These are phyloP conservation scores for Diaporthe citri DNA, from an alignment of 2,329 filamentous ascomycete species.

Conservation along the genomic window DNA sequence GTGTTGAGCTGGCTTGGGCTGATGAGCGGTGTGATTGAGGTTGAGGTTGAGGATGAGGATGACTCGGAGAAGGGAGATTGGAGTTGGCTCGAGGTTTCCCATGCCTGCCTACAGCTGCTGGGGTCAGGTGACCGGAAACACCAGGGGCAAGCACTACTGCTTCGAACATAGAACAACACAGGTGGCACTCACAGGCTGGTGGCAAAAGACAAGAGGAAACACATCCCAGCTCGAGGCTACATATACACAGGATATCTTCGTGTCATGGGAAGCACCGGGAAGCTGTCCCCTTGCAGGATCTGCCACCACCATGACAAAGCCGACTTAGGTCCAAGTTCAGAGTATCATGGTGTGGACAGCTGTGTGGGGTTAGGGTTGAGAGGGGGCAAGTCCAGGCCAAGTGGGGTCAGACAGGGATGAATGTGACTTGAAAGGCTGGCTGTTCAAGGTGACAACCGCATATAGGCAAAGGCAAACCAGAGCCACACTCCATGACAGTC, in stretches of 20 bases:
- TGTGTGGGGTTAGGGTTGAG: not conserved
- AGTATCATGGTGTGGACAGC: not conserved
- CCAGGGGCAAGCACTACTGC: not conserved
- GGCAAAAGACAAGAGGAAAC: not conserved
- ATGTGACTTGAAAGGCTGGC: too few species aligned
- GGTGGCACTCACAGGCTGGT: not conserved
- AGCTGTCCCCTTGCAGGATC: not conserved
- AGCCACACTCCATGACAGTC: too few species aligned
- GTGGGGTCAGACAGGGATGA: not conserved
- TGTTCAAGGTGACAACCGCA: too few species aligned
- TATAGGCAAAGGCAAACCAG: too few species aligned
- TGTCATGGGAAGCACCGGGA: not conserved
- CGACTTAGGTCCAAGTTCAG: not conserved
- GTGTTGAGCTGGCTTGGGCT: not conserved
- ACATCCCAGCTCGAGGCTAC: not conserved
- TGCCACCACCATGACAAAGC: not conserved
- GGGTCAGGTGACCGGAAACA: conserved; percentile 3
- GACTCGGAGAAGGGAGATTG: not conserved
- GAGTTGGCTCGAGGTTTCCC: not conserved
- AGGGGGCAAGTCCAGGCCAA: not conserved
- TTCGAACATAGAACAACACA: not conserved
- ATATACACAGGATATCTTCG: not conserved
- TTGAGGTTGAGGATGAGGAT: not conserved
- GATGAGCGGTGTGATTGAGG: not conserved
- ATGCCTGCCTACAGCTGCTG: not conserved